These are phyloP conservation scores for Anthostomella pinea DNA, from an alignment of 2,329 filamentous ascomycete species.

Conservation along the genomic window DNA sequence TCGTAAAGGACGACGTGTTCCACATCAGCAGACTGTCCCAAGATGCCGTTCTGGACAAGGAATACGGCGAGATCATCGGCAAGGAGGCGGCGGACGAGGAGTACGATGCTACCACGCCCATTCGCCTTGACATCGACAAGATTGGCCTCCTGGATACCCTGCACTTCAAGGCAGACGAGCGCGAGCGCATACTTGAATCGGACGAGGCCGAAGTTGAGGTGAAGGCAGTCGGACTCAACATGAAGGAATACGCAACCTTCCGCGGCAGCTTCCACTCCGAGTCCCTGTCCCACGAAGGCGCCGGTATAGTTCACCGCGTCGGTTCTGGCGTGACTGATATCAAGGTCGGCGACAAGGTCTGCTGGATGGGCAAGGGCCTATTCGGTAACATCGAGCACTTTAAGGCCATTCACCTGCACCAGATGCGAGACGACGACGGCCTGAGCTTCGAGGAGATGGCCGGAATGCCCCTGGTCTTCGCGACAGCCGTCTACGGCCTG, in stretches of 20 bases:
- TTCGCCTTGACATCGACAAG: constrained; percentile 7
- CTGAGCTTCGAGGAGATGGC: constrained; percentile 15
- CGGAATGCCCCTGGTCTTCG: constrained; percentile 36
- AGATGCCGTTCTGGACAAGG: constrained; percentile 7
- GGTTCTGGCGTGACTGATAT: constrained; percentile 13
- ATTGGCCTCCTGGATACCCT: constrained; percentile 17
- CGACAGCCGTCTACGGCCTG: constrained; percentile 43
- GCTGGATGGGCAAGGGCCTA: constrained; percentile 35
- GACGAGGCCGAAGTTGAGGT: constrained; percentile 16
- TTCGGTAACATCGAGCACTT: constrained; percentile 34
- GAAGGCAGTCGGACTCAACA: constrained; percentile 13
- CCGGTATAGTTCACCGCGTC: constrained; percentile 16
- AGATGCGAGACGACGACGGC: constrained; percentile 17
- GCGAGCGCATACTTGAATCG: constrained; percentile 1
- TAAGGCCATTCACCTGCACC: constrained; percentile 35
- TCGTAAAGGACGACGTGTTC: constrained; percentile 13
- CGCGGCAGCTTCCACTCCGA: constrained; percentile 10
- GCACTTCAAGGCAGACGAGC: constrained; percentile 13
- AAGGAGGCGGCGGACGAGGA: constrained; percentile 7
- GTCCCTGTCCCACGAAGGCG: constrained; percentile 14
- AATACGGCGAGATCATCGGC: constrained; percentile 9
- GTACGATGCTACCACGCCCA: constrained; percentile 7
- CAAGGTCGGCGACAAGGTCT: constrained; percentile 20
- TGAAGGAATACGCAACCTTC: constrained; percentile 10
- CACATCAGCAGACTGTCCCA: constrained; percentile 11